A percentile compares a stretch with the other conserved stretches of the same genome.
Conservation (phyloP, 2,329 filamentous ascomycete genomes). For the Allantophomopsis cytisporea region DNA sequence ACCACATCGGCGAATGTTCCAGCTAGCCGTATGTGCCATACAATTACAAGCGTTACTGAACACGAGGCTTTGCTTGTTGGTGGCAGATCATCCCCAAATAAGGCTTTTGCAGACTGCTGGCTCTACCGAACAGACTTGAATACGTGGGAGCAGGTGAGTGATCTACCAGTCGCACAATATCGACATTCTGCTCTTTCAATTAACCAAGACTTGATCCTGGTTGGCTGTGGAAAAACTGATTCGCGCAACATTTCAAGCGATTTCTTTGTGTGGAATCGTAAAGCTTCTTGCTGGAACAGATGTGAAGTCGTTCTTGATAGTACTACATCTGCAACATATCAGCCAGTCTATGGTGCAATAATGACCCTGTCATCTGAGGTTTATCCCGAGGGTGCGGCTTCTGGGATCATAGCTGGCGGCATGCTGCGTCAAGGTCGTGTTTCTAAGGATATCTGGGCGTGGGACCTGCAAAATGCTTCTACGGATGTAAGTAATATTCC, state of each 20-base stretch:
- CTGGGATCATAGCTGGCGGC: constrained; percentile 61
- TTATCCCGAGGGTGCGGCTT: constrained; percentile 8
- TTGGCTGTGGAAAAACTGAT: constrained; percentile 16
- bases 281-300: constrained; percentile 10
- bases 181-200: constrained; percentile 54
- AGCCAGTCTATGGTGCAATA: too few species aligned
- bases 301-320: constrained; percentile 6
- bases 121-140: constrained; percentile 38
- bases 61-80: constrained; percentile 54
- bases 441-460: constrained; percentile 47
- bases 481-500: background rate
- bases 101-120: constrained; percentile 64
- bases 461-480: constrained; percentile 32
- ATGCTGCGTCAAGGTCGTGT: constrained; percentile 52
- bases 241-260: constrained; percentile 9
- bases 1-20: constrained; percentile 20
- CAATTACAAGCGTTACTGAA: constrained; percentile 50
- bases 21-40: constrained; percentile 55
- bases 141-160: constrained; percentile 48
- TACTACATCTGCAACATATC: too few species aligned
- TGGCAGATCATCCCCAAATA: constrained; percentile 64
- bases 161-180: constrained; percentile 60
- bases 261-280: constrained; percentile 12
- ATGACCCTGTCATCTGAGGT: background rate
- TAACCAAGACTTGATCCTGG: constrained; percentile 31